These are phyloP conservation scores for Pyricularia grisea DNA, from an alignment of 2,329 filamentous ascomycete genomes.

Conservation along the genomic window DNA sequence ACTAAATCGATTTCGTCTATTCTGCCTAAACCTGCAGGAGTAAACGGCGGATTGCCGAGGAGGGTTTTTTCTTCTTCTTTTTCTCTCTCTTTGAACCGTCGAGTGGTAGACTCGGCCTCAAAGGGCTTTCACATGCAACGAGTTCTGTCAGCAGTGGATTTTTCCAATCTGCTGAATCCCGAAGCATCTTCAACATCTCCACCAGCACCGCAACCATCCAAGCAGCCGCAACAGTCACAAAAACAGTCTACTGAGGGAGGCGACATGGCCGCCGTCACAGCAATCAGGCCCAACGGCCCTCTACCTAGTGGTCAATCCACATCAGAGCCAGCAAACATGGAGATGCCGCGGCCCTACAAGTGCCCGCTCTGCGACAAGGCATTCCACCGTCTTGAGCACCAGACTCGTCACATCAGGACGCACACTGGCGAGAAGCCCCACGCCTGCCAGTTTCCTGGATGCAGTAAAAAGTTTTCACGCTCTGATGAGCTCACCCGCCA, in stretches of 20 bases:
- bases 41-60: neutral
- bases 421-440: slow-evolving; percentile 77
- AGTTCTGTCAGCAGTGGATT: slow-evolving; percentile 63
- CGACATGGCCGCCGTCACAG: slow-evolving; percentile 42
- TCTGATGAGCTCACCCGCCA: slow-evolving; percentile 95
- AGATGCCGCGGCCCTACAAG: slow-evolving; percentile 94
- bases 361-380: slow-evolving; percentile 97
- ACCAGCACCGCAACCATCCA: slow-evolving; percentile 6
- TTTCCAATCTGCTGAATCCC: slow-evolving; percentile 66
- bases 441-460: slow-evolving; percentile 88
- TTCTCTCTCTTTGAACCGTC: neutral
- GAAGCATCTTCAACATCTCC: slow-evolving; percentile 15
- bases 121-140: slow-evolving; percentile 61
- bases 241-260: slow-evolving; percentile 21
- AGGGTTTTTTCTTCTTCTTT: neutral
- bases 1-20: neutral
- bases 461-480: slow-evolving; percentile 80
- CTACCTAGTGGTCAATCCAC: slow-evolving; percentile 51
- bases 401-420: slow-evolving; percentile 83
- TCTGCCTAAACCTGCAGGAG: neutral
- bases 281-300: slow-evolving; percentile 54
- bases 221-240: slow-evolving; percentile 17
- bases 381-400: slow-evolving; percentile 95
- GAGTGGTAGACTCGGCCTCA: slow-evolving; percentile 4
- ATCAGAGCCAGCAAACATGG: slow-evolving; percentile 41